Conservation (phyloP, 768 basidiomycete species). For the Mycena kentingensis region DNA sequence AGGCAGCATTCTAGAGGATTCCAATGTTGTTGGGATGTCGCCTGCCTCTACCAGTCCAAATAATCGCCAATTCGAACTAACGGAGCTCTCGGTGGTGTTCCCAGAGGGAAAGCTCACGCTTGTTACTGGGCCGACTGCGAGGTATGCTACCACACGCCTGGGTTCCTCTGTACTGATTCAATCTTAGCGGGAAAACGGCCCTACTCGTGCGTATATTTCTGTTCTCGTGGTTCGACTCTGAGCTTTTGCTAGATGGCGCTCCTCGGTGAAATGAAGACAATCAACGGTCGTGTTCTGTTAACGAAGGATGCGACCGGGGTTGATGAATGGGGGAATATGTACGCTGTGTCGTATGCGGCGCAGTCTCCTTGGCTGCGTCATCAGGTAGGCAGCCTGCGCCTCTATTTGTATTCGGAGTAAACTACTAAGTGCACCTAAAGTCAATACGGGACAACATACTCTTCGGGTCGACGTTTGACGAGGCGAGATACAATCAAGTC, state of each 20-base stretch:
- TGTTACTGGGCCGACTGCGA: conserved; percentile 77
- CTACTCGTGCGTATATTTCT: conserved; percentile 50
- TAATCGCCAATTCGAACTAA: conserved; percentile 62
- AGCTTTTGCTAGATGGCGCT: too few relatives aligned
- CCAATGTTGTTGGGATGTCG: conserved; percentile 18
- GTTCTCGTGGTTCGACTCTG: too few relatives aligned
- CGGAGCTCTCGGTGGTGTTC: conserved; percentile 68
- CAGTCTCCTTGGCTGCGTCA: conserved; percentile 72
- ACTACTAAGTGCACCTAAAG: background rate
- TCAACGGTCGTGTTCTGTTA: too few relatives aligned
- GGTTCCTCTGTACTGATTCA: background rate
- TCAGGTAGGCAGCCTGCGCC: conserved; percentile 29
- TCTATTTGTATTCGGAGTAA: background rate
- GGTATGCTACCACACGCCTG: conserved; percentile 1
- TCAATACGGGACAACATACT: conserved; percentile 79
- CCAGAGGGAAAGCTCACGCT: conserved; percentile 72
- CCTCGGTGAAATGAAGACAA: too few relatives aligned
- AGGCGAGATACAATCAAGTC: conserved; percentile 72
- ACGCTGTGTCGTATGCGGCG: too few relatives aligned
- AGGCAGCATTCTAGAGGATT: conserved; percentile 8
- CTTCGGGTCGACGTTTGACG: conserved; percentile 72
- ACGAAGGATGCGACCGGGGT: too few relatives aligned
- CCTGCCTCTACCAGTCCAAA: conserved; percentile 22
- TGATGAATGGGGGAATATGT: too few relatives aligned
- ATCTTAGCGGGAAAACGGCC: conserved; percentile 73